Percentiles rank a stretch among this genome's conserved stretches.
These are phyloP conservation scores for Yamadazyma friedrichii DNA, from an alignment of 1,139 yeast species.

Conservation along the genomic window DNA sequence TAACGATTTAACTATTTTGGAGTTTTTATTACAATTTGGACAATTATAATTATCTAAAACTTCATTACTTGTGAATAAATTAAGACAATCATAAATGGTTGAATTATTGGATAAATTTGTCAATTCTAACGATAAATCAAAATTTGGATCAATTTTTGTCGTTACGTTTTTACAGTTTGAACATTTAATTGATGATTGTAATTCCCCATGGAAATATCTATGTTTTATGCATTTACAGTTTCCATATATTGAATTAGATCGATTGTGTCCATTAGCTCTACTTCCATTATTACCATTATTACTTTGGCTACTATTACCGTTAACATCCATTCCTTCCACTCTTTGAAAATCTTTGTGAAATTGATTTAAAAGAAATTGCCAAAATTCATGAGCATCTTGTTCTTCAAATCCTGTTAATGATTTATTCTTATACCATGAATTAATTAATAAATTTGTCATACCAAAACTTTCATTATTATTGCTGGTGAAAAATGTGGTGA, in stretches of 20 bases:
- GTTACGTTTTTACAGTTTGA: constrained; percentile 63
- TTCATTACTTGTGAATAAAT: constrained; percentile 75
- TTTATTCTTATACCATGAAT: constrained; percentile 82
- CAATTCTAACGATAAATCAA: constrained; percentile 84
- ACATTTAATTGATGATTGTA: constrained; percentile 87
- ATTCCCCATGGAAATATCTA: constrained; percentile 91
- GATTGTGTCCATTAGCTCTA: constrained; percentile 5
- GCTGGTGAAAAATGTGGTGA: constrained; percentile 61
- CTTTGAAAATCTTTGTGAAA: constrained; percentile 56
- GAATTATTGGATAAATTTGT: constrained; percentile 24
- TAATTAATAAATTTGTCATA: constrained; percentile 65
- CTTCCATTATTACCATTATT: constrained; percentile 3
- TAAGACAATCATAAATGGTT: constrained; percentile 62
- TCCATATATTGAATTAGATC: constrained; percentile 8
- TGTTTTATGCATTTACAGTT: constrained; percentile 79
- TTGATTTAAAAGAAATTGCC: constrained; percentile 87
- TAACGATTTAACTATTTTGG: constrained; percentile 70
- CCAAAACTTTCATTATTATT: constrained; percentile 66
- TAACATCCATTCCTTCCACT: constrained; percentile 11
- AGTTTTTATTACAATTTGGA: constrained; percentile 55
- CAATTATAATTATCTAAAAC: constrained; percentile 76
- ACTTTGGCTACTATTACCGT: not conserved
- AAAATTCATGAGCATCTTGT: constrained; percentile 97
- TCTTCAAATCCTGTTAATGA: constrained; percentile 92
- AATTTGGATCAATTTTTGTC: constrained; percentile 79